Evolutionary conservation across 2,329 filamentous ascomycete species (phyloP), one percentile per base, ranked within the genome.

Genomic region (Calonectria hongkongensis): DNA sequence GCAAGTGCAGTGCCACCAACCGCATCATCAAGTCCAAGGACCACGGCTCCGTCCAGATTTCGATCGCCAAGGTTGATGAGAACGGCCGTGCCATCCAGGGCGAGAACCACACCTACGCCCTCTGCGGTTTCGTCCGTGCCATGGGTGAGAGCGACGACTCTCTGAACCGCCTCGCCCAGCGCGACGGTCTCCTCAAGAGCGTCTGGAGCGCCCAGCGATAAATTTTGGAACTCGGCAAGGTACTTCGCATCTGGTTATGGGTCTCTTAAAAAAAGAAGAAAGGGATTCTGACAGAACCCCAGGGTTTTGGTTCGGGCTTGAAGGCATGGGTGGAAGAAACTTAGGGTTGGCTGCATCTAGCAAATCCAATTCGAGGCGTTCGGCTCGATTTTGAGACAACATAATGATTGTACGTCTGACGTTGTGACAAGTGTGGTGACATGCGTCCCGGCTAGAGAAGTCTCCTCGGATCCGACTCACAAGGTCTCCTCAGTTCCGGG

Each of bases 21-120:
- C 95, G 97, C 90, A 98, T 98, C 92, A 98, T 99, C 93, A 98
- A 98, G 92, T 95, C 97, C 91, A 98, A 98, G 91, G 97, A 99
- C 90, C 97, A 99, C 92, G 96, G 95, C 83, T 98, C 95, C 77
- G 97, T 98, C 83, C 97, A 99, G 89, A 95, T 99, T 88, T 95
- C 94, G 83, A 91, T 99, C 86, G 96, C 94, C 88, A 98, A 98
- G 91, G 97, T 99, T 83, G 96, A 98, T 88, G 97, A 99, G 93
- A 97, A 96, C 90, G 97, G 97, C 87, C 95, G 96, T 83, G 95
- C 96, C 80, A 84, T 92, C 89, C 95, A 95, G 81, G 95, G 96
- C 88, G 97, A 98, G 91, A 98, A 96, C 93, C 94, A 98, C 89
- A 93, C 95, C 85, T 99, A 98, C 87, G 96, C 97, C 82, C 94